phyloP scores from a whole-genome alignment of 495 filamentous ascomycete genomes.

The Entonaema liquescens region DNA sequence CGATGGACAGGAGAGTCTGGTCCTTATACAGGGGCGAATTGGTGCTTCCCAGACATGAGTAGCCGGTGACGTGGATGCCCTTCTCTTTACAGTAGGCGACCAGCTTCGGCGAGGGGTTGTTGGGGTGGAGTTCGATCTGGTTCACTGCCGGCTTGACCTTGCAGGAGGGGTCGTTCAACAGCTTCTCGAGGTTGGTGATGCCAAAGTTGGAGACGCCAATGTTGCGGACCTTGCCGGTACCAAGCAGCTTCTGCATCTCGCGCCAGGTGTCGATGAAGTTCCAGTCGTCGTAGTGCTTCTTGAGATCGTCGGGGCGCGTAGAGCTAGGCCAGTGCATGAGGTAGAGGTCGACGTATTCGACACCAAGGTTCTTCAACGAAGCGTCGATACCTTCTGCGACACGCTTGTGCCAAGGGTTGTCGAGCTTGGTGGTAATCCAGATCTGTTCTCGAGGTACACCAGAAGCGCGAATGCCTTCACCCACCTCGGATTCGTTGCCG shows the following conservation, averaged over 20 bases:
- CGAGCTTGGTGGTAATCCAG: constrained; percentile 88
- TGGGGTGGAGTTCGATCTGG: constrained; percentile 91
- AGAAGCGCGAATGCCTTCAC: constrained; percentile 78
- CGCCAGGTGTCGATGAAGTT: constrained; percentile 85
- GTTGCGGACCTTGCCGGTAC: constrained; percentile 81
- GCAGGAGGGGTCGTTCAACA: constrained; percentile 67
- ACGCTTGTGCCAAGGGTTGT: constrained; percentile 80
- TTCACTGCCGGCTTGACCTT: constrained; percentile 82
- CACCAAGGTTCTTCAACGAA: constrained; percentile 73
- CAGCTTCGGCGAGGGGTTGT: constrained; percentile 81
- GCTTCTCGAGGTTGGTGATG: constrained; percentile 69
- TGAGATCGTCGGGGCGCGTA: constrained; percentile 52
- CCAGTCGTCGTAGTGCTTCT: constrained; percentile 66
- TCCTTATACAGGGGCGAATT: constrained; percentile 68
- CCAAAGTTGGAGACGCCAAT: constrained; percentile 86
- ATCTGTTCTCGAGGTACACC: constrained; percentile 83
- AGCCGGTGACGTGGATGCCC: constrained; percentile 74
- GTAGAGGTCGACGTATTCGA: constrained; percentile 85
- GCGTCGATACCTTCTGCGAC: constrained; percentile 71
- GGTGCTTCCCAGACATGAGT: constrained; percentile 70
- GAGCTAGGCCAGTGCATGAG: constrained; percentile 84
- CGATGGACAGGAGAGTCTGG: constrained; percentile 65
- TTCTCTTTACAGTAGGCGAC: constrained; percentile 74
- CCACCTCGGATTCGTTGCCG: constrained; percentile 85
- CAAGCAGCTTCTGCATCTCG: constrained; percentile 82